Base-by-base conservation (phyloP, 306 rosid genomes). In the Citrullus amarus region DNA sequence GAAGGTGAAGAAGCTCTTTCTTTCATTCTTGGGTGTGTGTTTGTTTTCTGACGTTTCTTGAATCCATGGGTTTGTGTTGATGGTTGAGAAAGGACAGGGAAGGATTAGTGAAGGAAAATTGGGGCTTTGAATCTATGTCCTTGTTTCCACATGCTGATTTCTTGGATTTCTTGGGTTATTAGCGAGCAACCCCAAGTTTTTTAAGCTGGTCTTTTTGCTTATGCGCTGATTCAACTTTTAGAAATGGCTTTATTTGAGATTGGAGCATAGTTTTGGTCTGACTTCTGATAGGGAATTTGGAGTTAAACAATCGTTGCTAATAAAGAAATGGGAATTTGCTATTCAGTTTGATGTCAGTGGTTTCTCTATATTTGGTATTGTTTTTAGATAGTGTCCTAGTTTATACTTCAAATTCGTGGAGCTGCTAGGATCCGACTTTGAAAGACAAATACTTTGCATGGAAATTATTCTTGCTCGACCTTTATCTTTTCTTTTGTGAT, bases 1-100 rank as follows among this genome's bases (percentile, higher is more conserved):
- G 82, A 93, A 90, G 98, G 98, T 93, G 36, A 41, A 9, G 50
- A 34, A 43, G 48, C 48, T 25, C 28, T 7, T 6, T 72, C 4
- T 57, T 14, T 78, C 14, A 55, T 62, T 77, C 39, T 48, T 71
- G 22, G 22, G 6, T 20, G 2, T 48, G 41, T 48, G 58, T 48
- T 50, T 38, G 36, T 32, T 48, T 74, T 74, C 25, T 74, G 44
- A 72, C 14, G 30, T 53, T 74, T 74, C 18, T 74, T n/a, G 46
- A 32, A 51, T 51, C 4, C 14, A 8, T 8, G 77, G 14, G 10
- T 73, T 51, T 30, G 58, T 15, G 25, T 73, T 50, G 78, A 9
- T 53, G 41, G 8, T 22, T 44, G 56, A 46, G 54, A 22, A 43
- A 44, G 2, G 36, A 6, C 1, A 28, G 59, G 32, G 25, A 32